Conservation (phyloP, 306 rosid species). For the Macrotyloma uniflorum region DNA sequence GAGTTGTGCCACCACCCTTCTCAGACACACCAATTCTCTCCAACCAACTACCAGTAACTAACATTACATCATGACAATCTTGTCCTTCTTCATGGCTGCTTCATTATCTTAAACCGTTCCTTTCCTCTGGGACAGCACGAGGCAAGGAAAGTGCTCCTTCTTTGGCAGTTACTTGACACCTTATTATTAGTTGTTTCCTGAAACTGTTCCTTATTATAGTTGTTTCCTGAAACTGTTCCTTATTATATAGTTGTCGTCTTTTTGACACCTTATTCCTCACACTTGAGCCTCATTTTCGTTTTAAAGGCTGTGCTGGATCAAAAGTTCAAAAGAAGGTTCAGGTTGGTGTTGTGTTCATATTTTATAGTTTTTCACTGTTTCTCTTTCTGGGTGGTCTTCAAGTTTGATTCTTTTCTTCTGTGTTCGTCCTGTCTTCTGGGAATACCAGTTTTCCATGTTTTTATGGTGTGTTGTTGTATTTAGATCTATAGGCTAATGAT, state of each 20-base stretch:
- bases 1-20: conserved; percentile 28
- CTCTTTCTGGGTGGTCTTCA: conserved; percentile 46
- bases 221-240: too few relatives aligned
- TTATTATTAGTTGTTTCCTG: not conserved
- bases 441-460: not conserved
- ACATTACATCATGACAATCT: not conserved
- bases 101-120: not conserved
- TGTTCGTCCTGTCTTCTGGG: not conserved
- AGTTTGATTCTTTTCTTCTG: conserved; percentile 17
- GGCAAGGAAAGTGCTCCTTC: conserved; percentile 3
- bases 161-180: conserved; percentile 5
- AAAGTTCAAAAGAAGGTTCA: conserved; percentile 13
- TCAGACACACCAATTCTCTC: conserved; percentile 28
- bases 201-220: too few relatives aligned
- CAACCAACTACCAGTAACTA: conserved; percentile 29
- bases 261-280: not conserved
- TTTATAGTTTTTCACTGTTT: not conserved
- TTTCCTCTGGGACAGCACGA: not conserved
- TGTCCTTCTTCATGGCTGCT: conserved; percentile 1
- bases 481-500: not conserved
- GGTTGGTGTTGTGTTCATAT: conserved; percentile 23
- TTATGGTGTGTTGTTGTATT: not conserved
- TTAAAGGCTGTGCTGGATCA: conserved; percentile 33
- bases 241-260: not conserved
- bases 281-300: conserved; percentile 31